Evolutionary conservation across 2,329 filamentous ascomycete genomes (phyloP).

Genomic region (Escovopsis sp.): DNA sequence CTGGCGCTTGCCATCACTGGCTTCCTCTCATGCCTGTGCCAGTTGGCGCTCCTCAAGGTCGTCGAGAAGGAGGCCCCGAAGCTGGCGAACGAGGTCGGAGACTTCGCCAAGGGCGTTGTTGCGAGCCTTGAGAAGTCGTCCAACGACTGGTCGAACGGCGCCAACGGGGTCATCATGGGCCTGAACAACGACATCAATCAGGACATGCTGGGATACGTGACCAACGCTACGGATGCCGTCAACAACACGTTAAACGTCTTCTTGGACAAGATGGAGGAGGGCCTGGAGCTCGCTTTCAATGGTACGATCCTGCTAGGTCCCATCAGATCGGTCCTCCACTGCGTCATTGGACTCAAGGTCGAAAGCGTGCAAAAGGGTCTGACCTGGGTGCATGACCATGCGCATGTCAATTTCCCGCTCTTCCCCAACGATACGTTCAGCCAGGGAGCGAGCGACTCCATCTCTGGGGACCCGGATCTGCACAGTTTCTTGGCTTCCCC

Average conservation of each 20-base stretch:
- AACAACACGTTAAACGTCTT: conserved; percentile 79
- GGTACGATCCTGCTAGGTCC: conserved; percentile 67
- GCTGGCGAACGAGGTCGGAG: conserved; percentile 58
- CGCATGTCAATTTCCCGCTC: conserved; percentile 65
- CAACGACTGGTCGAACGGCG: conserved; percentile 57
- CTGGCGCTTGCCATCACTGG: conserved; percentile 71
- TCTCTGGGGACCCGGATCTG: conserved; percentile 43
- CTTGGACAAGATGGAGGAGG: conserved; percentile 58
- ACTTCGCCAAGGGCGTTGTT: conserved; percentile 68
- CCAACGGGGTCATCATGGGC: conserved; percentile 56
- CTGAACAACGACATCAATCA: conserved; percentile 69
- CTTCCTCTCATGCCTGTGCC: conserved; percentile 68
- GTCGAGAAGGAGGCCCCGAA: conserved; percentile 64
- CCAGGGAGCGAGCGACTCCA: conserved; percentile 51
- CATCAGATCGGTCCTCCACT: conserved; percentile 66
- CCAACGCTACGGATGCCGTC: conserved; percentile 64
- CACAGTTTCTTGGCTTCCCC: conserved; percentile 66
- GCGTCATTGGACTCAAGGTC: conserved; percentile 79
- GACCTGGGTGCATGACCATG: conserved; percentile 86
- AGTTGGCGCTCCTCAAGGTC: conserved; percentile 59
- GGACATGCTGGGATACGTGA: conserved; percentile 77
- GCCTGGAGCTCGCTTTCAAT: conserved; percentile 65
- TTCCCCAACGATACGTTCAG: conserved; percentile 75
- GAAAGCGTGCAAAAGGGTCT: conserved; percentile 71
- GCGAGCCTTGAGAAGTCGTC: conserved; percentile 58